A percentile compares a stretch with the other conserved stretches of the same genome.
Conservation (phyloP, 1,139 yeast genomes). For the Debaryomyces subglobosus region DNA sequence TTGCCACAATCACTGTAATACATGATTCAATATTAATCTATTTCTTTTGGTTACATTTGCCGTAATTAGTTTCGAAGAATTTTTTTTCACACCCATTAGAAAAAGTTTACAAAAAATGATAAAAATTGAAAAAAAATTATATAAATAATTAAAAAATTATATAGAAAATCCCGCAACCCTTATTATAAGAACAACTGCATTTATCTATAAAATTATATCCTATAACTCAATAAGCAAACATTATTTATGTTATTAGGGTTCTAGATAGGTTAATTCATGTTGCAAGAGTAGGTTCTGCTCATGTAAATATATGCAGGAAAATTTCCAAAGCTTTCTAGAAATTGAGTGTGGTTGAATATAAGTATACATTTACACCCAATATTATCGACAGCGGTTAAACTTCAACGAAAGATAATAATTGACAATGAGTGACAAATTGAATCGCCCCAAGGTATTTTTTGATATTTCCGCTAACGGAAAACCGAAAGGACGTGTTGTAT, state of each 20-base stretch:
- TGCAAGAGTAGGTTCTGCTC: not conserved
- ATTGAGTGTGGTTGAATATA: slow-evolving; percentile 4
- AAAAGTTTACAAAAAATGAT: too few species aligned
- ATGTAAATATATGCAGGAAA: slow-evolving; percentile 4
- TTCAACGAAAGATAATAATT: not conserved
- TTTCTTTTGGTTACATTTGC: not conserved
- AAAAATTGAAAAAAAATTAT: too few species aligned
- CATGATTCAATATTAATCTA: not conserved
- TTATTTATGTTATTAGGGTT: too few species aligned
- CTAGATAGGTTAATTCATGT: not conserved
- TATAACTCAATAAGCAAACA: not conserved
- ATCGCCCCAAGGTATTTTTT: slow-evolving; percentile 62
- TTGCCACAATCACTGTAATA: not conserved
- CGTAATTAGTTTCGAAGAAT: too few species aligned
- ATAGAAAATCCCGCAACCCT: not conserved
- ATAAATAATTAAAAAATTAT: too few species aligned
- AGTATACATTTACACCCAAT: not conserved
- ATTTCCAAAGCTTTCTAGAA: slow-evolving; percentile 8
- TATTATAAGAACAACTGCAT: not conserved
- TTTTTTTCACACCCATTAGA: too few species aligned
- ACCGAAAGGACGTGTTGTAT: slow-evolving; percentile 71
- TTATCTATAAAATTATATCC: not conserved
- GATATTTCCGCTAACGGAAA: slow-evolving; percentile 72
- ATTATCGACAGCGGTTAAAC: not conserved
- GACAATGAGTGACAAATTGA: slow-evolving; percentile 9